Evolutionary conservation across 139 green algal genomes (phyloP), one percentile per base, ranked within the genome.

Genomic region (Eudorina sp.): DNA sequence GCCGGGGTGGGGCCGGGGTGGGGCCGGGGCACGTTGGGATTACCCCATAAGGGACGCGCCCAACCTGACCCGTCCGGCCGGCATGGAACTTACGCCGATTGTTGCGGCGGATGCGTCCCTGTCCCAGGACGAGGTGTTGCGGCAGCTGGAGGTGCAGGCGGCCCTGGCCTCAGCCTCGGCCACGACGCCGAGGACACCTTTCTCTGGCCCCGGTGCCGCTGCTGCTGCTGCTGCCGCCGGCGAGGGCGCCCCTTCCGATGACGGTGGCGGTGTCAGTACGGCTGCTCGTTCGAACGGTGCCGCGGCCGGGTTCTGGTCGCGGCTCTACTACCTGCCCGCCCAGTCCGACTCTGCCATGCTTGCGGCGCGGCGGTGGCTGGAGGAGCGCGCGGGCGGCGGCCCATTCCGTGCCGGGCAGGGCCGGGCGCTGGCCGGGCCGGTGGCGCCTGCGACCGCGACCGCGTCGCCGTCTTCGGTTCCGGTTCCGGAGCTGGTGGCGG

Each of bases 311-410:
- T 4, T 29, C 25, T 83, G 75, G 75, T 46, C 75, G 2, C 75
- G 75, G 0, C 6, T 46, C 7, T 83, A 83, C 75, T 68, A 69
- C 75, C 48, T 83, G 48, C 48, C 75, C 75, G 68, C 75, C 1
- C 75, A 69, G 53, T 53, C 77, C 1, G 77, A 85, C 77, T 43
- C 6, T 1, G 16, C 18, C 0, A 21, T 72, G 53, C 36, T 72
- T 23, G 53, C 53, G 38, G 53, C 18, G 1, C 46, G 77, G 1
- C 34, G 38, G 7, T 85, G 77, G 77, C 53, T 85, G 53, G 77
- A 85, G 53, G 53, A 73, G 77, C 43, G 38, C 9, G 77, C 53
- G 18, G 53, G 77, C 53, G 77, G 77, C 23, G 77, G 77, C 36
- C 77, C 77, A 23, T 85, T 85, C 77, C 53, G 53, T 2, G 48